Percentiles rank a stretch among this genome's conserved stretches.
Conservation (phyloP, 768 basidiomycete genomes). For the Rhodotorula sphaerocarpa region DNA sequence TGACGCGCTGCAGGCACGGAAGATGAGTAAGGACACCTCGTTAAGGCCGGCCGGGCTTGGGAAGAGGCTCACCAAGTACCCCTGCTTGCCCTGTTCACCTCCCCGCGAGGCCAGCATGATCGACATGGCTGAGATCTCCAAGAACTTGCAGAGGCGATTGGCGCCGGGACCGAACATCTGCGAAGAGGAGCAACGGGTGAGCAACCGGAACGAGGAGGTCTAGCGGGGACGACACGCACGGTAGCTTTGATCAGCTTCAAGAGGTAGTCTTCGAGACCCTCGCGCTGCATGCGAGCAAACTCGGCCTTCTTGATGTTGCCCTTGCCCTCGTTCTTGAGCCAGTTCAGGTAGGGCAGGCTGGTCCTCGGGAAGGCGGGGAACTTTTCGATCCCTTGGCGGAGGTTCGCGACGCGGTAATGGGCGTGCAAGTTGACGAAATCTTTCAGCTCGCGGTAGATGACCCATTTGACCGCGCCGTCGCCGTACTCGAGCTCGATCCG, state of each 20-base stretch:
- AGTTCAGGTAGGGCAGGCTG: slow-evolving; percentile 77
- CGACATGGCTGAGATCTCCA: slow-evolving; percentile 84
- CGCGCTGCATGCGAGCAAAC: slow-evolving; percentile 72
- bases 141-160: slow-evolving; percentile 78
- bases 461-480: slow-evolving; percentile 86
- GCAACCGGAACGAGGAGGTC: background rate
- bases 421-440: slow-evolving; percentile 85
- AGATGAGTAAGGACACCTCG: background rate
- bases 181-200: background rate
- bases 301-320: slow-evolving; percentile 56
- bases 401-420: slow-evolving; percentile 76
- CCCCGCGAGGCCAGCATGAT: slow-evolving; percentile 63
- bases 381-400: slow-evolving; percentile 46
- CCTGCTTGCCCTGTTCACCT: slow-evolving; percentile 84
- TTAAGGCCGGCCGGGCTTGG: slow-evolving; percentile 40
- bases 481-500: slow-evolving; percentile 81
- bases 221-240: slow-evolving; percentile 48
- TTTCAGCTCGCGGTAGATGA: slow-evolving; percentile 82
- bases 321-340: slow-evolving; percentile 59
- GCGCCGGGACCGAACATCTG: slow-evolving; percentile 94
- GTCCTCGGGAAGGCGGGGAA: slow-evolving; percentile 88
- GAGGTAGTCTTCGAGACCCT: slow-evolving; percentile 77
- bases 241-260: slow-evolving; percentile 80
- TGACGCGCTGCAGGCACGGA: slow-evolving; percentile 44
- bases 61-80: slow-evolving; percentile 52